Evolutionary conservation across 345 rosid species (phyloP).

Genomic region (Triadica sebifera): DNA sequence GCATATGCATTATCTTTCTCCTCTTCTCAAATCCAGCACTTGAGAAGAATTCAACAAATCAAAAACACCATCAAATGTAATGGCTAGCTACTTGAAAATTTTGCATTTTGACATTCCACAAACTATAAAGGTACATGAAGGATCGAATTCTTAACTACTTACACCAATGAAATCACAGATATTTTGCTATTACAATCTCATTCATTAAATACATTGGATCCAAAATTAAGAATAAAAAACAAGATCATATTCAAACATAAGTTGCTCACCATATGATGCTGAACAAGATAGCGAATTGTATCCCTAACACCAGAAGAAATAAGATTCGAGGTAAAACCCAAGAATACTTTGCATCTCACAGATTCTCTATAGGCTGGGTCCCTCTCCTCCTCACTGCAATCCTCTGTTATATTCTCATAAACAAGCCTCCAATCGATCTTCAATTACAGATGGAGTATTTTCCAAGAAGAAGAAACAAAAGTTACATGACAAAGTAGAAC

Average conservation of each 20-base stretch:
- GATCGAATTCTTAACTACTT: neutral
- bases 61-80: neutral
- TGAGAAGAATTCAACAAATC: neutral
- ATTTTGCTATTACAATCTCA: neutral
- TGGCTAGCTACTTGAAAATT: neutral
- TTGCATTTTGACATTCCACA: neutral
- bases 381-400: slow-evolving; percentile 71
- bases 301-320: slow-evolving; percentile 92
- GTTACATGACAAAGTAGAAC: neutral
- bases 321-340: slow-evolving; percentile 96
- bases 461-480: neutral
- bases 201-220: neutral
- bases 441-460: slow-evolving; percentile 24
- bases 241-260: neutral
- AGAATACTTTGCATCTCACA: slow-evolving; percentile 76
- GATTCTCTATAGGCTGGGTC: slow-evolving; percentile 59
- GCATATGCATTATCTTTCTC: neutral
- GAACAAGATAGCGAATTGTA: slow-evolving; percentile 62
- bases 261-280: slow-evolving; percentile 78
- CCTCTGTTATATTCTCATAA: slow-evolving; percentile 58
- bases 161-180: neutral
- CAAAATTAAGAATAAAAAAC: neutral
- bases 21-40: neutral
- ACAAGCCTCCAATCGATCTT: slow-evolving; percentile 93
- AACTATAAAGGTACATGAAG: neutral